Evolutionary conservation across 2,329 filamentous ascomycete species (phyloP).

Genomic region (Elsinoe fawcettii): DNA sequence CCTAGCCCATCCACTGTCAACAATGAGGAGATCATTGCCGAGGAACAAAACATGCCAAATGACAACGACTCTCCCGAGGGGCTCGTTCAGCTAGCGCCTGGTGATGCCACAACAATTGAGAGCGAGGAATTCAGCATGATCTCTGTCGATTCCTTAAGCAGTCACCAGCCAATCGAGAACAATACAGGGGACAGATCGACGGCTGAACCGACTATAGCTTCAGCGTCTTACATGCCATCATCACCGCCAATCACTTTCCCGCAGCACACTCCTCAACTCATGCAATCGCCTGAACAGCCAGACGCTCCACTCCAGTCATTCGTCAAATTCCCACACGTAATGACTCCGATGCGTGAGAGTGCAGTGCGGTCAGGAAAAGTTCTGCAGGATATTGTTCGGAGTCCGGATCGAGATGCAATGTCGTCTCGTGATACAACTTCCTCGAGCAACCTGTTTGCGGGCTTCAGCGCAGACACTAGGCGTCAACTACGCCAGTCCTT

Average conservation of each 20-base stretch:
- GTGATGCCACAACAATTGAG: slow-evolving; percentile 40
- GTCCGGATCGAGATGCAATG: slow-evolving; percentile 11
- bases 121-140: slow-evolving; percentile 47
- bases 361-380: slow-evolving; percentile 17
- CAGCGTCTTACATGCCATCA: slow-evolving; percentile 26
- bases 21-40: slow-evolving; percentile 15
- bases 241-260: slow-evolving; percentile 23
- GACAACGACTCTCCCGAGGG: background rate
- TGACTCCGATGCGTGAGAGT: slow-evolving; percentile 17
- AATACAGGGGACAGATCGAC: background rate
- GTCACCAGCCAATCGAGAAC: slow-evolving; percentile 16
- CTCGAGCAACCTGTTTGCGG: slow-evolving; percentile 26
- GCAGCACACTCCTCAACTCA: slow-evolving; percentile 10
- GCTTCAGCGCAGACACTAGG: slow-evolving; percentile 34
- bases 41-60: slow-evolving; percentile 25
- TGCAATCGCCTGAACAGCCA: slow-evolving; percentile 15
- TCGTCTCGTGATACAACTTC: slow-evolving; percentile 2
- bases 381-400: slow-evolving; percentile 17
- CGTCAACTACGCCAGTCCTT: slow-evolving; percentile 33
- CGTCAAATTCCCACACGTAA: slow-evolving; percentile 13
- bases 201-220: background rate
- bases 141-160: slow-evolving; percentile 40
- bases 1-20: slow-evolving; percentile 3
- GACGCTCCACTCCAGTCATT: slow-evolving; percentile 7
- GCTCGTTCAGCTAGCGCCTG: slow-evolving; percentile 20